Base-by-base conservation (phyloP, 441 rosid species). In the Brassica hybrid region DNA sequence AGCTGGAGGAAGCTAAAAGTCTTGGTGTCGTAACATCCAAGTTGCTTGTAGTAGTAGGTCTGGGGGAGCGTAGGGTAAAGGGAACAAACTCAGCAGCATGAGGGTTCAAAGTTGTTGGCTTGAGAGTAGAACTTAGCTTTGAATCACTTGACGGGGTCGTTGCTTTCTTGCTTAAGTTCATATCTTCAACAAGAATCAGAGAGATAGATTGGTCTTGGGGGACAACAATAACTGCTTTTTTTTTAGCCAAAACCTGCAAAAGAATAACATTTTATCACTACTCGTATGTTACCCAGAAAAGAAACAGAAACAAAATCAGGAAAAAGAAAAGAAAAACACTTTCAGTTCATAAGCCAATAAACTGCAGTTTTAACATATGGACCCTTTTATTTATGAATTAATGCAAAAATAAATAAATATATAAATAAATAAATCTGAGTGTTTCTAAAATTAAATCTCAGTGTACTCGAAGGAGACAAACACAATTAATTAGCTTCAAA, bases 41-140 rank as follows among this genome's bases (percentile, higher is more conserved):
- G 13, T 77, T 69, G 32, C 81, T 82, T 18, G 88, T 62, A 21
- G 68, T 13, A 60, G 85, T 84, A 54, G 60, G 11, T 9, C 60
- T 4, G 60, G 89, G 83, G 18, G 95, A 84, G 25, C 95, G 86
- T 54, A 89, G 91, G 23, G 95, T 74, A 79, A 88, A 87, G 4
- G 99, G 99, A 78, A 95, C 80, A 12, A 95, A 95, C 87, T 91
- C 99, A 10, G 96, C 98, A 7, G 99, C 99, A 88, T 91, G 87
- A 13, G 99, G 99, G 71, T 95, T 95, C 83, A 95, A 87, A 73
- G 89, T 58, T 9, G 89, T 88, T 76, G 85, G 88, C 79, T 92
- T 93, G 80, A 70, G 83, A 61, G 84, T 71, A 58, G 86, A 18
- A 32, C 67, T 85, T 56, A 88, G 81, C 87, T 91, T 90, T 18